phyloP scores from a whole-genome alignment of 225 moss, liverwort and hornwort genomes.

The Lunularia cruciata region DNA sequence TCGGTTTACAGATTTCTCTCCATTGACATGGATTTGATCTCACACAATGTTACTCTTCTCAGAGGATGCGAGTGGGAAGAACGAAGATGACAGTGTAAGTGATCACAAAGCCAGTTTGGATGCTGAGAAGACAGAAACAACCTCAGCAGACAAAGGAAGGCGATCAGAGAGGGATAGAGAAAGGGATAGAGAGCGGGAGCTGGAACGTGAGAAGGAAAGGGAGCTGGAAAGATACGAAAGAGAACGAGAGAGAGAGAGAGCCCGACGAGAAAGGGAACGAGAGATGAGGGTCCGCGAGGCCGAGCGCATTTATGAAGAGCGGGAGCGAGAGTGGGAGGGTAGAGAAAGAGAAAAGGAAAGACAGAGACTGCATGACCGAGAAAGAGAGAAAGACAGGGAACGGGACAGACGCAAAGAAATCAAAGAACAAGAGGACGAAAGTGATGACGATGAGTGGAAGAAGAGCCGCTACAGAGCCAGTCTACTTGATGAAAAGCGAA shows the following conservation, averaged over 20 bases:
- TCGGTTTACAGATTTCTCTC: no score
- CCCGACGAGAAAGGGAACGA: constrained; percentile 76
- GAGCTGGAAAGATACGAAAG: constrained; percentile 87
- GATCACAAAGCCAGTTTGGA: constrained; percentile 74
- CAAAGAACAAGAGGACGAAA: constrained; percentile 94
- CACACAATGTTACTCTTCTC: background rate
- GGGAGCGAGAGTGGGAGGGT: constrained; percentile 86
- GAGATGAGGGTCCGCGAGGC: constrained; percentile 78
- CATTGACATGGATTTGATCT: background rate
- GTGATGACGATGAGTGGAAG: constrained; percentile 88
- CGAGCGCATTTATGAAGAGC: constrained; percentile 82
- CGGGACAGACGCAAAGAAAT: constrained; percentile 84
- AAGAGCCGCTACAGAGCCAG: constrained; percentile 70
- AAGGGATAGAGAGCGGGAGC: constrained; percentile 84
- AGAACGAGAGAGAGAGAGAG: constrained; percentile 78
- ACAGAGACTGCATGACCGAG: constrained; percentile 71
- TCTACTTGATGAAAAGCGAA: constrained; percentile 77
- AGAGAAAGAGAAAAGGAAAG: constrained; percentile 91
- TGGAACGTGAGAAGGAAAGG: constrained; percentile 89
- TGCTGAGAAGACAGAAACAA: constrained; percentile 53
- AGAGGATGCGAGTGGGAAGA: constrained; percentile 75
- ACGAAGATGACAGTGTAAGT: constrained; percentile 74
- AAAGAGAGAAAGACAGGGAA: constrained; percentile 92
- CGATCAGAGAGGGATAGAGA: constrained; percentile 83
- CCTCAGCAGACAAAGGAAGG: constrained; percentile 71